phyloP scores from a whole-genome alignment of 768 basidiomycete species.

The Exsudoporus frostii region DNA sequence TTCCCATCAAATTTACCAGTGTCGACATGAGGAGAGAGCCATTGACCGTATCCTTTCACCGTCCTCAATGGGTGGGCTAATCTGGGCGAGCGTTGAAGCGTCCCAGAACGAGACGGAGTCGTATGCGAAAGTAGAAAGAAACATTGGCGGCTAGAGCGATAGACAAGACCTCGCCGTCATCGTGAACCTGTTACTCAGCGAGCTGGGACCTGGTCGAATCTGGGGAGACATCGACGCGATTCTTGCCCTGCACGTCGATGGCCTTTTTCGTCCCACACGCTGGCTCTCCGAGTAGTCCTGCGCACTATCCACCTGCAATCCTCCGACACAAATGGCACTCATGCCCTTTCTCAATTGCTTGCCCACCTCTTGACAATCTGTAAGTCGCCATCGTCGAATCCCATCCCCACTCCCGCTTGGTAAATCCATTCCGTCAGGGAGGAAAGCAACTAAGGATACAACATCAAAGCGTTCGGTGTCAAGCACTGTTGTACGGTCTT shows the following conservation, averaged over 20 bases:
- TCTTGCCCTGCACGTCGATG: background rate
- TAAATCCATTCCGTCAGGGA: background rate
- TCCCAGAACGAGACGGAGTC: background rate
- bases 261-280: background rate
- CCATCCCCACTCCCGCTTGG: background rate
- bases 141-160: background rate
- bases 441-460: no score
- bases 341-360: background rate
- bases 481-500: background rate
- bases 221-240: background rate
- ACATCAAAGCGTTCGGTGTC: background rate
- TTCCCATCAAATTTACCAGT: no score
- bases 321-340: background rate
- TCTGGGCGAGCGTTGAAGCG: background rate
- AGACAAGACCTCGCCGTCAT: background rate
- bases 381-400: background rate
- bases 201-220: background rate
- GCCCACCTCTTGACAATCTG: background rate
- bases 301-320: background rate
- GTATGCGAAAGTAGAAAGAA: background rate
- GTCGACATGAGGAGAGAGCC: no score
- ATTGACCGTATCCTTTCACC: background rate
- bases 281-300: background rate
- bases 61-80: background rate
- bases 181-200: background rate